These are phyloP conservation scores for Yueomyces sp. DNA, from an alignment of 805 yeast species.

Conservation along the genomic window DNA sequence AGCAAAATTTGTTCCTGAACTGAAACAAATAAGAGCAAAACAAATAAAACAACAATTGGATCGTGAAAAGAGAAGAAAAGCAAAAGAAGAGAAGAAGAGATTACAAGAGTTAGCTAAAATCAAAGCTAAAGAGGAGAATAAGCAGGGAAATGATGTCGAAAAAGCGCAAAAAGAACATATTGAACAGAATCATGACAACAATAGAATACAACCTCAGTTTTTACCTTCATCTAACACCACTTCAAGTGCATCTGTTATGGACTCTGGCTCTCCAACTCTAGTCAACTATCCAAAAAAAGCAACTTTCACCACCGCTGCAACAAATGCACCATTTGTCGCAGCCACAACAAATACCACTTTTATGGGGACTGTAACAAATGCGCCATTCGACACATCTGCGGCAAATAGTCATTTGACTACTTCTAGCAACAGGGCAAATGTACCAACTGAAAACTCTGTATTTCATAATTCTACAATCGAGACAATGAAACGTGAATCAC, in stretches of 20 bases:
- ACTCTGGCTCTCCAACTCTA: not conserved
- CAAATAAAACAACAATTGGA: conserved; percentile 12
- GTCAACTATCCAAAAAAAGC: too few relatives aligned
- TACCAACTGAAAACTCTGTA: not conserved
- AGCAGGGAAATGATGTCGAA: not conserved
- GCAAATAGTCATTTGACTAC: not conserved
- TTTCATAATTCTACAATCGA: not conserved
- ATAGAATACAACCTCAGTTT: not conserved
- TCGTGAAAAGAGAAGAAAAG: conserved; percentile 15
- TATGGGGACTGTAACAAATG: too few relatives aligned
- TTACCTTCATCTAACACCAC: not conserved
- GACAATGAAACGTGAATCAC: not conserved
- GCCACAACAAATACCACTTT: not conserved
- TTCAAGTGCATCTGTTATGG: too few relatives aligned
- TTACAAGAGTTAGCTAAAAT: conserved; percentile 20
- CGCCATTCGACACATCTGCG: not conserved
- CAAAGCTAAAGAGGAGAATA: conserved; percentile 12
- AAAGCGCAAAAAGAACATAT: not conserved
- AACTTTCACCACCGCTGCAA: not conserved
- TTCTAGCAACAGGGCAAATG: not conserved
- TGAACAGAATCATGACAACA: not conserved
- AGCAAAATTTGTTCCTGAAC: conserved; percentile 11
- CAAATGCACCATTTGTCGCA: not conserved
- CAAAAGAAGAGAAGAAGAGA: conserved; percentile 13
- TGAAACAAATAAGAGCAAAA: conserved; percentile 9